Conservation (phyloP, 1,284 basidiomycete species). For the Chondrostereum purpureum region DNA sequence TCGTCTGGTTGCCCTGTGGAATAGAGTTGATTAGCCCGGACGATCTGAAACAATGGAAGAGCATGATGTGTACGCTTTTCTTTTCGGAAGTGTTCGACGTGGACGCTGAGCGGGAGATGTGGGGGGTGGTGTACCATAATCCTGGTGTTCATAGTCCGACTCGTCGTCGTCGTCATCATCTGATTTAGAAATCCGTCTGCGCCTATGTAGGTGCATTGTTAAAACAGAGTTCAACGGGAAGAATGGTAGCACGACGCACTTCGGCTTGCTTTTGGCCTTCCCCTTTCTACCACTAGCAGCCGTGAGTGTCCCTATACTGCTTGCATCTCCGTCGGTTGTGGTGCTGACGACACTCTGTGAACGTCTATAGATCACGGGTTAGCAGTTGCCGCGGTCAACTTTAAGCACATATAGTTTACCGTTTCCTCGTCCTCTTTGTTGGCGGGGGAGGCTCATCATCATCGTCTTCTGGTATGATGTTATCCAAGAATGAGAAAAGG, state of each 20-base stretch:
- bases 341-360: conserved; percentile 38
- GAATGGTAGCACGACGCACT: conserved; percentile 24
- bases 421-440: conserved; percentile 38
- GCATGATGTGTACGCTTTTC: conserved; percentile 40
- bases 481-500: conserved; percentile 64
- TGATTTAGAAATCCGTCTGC: conserved; percentile 38
- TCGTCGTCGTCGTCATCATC: conserved; percentile 34
- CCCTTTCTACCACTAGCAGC: conserved; percentile 21
- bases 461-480: conserved; percentile 47
- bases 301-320: conserved; percentile 14
- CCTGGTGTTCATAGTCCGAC: conserved; percentile 27
- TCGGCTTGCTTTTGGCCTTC: conserved; percentile 28
- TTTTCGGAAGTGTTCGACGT: conserved; percentile 35
- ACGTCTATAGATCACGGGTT: conserved; percentile 25
- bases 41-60: neutral
- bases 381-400: conserved; percentile 1
- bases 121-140: conserved; percentile 23
- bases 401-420: conserved; percentile 25
- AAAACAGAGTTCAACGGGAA: neutral
- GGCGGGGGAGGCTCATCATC: conserved; percentile 39
- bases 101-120: conserved; percentile 23
- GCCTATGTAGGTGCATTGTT: conserved; percentile 23
- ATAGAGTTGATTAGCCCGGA: neutral
- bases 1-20: conserved; percentile 26
- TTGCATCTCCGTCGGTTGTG: conserved; percentile 28